A percentile compares a stretch with the other conserved stretches of the same genome.
Conservation (phyloP, 331 rosid genomes). For the Cydonia oblonga region DNA sequence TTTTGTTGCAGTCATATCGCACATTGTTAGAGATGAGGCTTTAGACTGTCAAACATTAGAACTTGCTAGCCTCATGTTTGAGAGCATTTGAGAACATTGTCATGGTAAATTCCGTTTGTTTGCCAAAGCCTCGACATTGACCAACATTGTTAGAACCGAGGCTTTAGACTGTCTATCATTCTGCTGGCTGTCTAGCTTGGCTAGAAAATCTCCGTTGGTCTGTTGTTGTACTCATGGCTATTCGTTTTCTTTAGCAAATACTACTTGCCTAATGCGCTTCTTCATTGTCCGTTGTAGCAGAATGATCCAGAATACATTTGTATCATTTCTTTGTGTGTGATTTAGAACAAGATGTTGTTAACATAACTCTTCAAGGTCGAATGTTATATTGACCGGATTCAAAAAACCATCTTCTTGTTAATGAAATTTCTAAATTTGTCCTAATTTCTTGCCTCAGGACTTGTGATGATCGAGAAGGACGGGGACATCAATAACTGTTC, state of each 20-base stretch:
- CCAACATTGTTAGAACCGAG: no score
- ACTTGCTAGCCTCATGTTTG: background rate
- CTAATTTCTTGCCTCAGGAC: conserved; percentile 16
- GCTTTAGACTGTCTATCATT: no score
- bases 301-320: background rate
- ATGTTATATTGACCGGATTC: background rate
- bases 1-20: background rate
- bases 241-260: no score
- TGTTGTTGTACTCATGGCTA: no score
- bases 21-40: background rate
- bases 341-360: background rate
- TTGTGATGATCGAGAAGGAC: conserved; percentile 5
- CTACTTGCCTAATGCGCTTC: no score
- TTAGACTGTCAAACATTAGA: background rate
- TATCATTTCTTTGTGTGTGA: background rate
- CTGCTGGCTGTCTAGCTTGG: no score
- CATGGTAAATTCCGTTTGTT: no score
- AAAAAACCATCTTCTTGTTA: background rate
- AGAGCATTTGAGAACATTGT: no score
- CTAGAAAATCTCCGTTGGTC: no score
- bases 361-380: background rate
- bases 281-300: no score
- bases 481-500: background rate
- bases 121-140: no score
- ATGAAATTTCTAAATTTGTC: background rate